Base-by-base conservation (phyloP, 2,329 filamentous ascomycete genomes). In the Hypoxylon sp. region DNA sequence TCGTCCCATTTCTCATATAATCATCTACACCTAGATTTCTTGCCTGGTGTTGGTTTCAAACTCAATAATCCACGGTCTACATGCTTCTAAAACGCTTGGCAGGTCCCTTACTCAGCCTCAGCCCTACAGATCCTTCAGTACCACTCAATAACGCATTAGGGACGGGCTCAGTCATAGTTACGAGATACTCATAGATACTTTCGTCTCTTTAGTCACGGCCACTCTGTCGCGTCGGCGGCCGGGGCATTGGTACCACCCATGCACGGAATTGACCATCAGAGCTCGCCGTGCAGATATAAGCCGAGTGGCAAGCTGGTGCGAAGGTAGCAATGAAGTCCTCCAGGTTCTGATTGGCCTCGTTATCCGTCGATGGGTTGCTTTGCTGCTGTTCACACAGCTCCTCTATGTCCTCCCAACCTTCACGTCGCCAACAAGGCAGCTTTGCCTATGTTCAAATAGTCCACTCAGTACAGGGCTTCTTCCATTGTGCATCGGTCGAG, bases 61-160 rank as follows among this genome's bases (percentile, higher is more conserved):
- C 37, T 45, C 12, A 21, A 27, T 4, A 14, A 27, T n/a, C 39
- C 16, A 16, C 25, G n/a, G 19, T 39, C 45, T 23, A 41, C 32
- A 16, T 29, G 39, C 39, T 43, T 5, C 51, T 16, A 54, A 54
- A 30, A 27, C 51, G 19, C 37, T 43, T 54, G 21, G 23, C 30
- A 41, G 27, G 21, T 32, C 23, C 27, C 46, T 58, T 34, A 48
- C 53, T 67, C 63, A 67, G 64, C 64, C 56, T 69, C 64, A 69
- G 64, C 67, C 67, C 60, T 67, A 67, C 41, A 41, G 21, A 67
- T 69, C 66, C 63, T 63, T 63, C 43, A 54, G 32, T 54, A 29
- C 53, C 51, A 50, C 46, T 45, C 12, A 54, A 39, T 47, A 58
- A 63, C 39, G 30, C 45, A 57, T 29, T 27, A 39, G 16, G 9